These are phyloP conservation scores for Pleurotus ostreatus DNA, from an alignment of 768 basidiomycete species.

Conservation along the genomic window DNA sequence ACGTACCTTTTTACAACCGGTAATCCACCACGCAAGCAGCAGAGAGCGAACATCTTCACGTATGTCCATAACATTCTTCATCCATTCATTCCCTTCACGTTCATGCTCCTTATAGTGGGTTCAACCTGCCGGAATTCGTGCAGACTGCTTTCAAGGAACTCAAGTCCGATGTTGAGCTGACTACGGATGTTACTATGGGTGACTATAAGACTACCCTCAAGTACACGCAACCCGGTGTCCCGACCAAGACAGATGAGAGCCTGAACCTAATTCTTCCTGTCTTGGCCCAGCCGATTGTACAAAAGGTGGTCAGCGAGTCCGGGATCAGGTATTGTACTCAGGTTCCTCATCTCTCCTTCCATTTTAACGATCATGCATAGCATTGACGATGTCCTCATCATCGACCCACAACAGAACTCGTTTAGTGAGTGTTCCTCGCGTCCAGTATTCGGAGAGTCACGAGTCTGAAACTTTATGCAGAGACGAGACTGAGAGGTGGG, in stretches of 20 bases:
- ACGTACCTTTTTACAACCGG: conserved; percentile 46
- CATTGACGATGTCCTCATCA: conserved; percentile 59
- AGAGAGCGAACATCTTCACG: conserved; percentile 52
- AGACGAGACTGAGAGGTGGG: conserved; percentile 49
- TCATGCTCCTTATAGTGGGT: conserved; percentile 38
- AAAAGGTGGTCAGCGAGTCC: conserved; percentile 60
- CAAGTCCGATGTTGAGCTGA: conserved; percentile 54
- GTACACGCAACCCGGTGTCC: conserved; percentile 55
- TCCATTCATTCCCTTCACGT: not conserved
- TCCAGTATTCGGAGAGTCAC: not conserved
- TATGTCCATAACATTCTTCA: conserved; percentile 20
- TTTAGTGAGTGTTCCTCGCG: conserved; percentile 40
- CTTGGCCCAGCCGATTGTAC: conserved; percentile 72
- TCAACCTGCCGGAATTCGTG: conserved; percentile 59
- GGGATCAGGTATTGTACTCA: conserved; percentile 40
- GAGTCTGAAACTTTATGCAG: conserved; percentile 22
- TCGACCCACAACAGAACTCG: conserved; percentile 47
- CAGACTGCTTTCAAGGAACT: conserved; percentile 64
- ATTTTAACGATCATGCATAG: conserved; percentile 22
- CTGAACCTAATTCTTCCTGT: conserved; percentile 64
- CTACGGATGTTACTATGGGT: conserved; percentile 57
- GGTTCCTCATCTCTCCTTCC: conserved; percentile 3
- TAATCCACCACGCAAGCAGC: conserved; percentile 20
- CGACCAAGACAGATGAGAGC: conserved; percentile 56
- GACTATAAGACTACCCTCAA: conserved; percentile 58